phyloP scores from a whole-genome alignment of 768 basidiomycete genomes.

The Rhodosporidiobolus odoratus region DNA sequence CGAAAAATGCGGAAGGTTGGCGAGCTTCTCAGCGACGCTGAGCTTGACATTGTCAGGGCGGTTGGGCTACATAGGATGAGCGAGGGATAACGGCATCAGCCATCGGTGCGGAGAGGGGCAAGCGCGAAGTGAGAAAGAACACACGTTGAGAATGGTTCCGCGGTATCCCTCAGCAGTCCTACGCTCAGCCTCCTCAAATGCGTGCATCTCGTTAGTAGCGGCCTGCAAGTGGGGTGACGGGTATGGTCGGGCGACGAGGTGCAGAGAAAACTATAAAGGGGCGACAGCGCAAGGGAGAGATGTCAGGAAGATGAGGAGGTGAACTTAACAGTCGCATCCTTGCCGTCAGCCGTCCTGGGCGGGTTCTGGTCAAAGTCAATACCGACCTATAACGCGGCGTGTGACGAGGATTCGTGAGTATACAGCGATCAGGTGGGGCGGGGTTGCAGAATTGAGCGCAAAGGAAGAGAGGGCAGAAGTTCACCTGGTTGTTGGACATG shows the following conservation, averaged over 20 bases:
- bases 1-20: background rate
- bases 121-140: background rate
- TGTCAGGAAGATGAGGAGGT: background rate
- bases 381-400: background rate
- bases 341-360: background rate
- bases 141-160: background rate
- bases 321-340: background rate
- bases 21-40: background rate
- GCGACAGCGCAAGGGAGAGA: background rate
- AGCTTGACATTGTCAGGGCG: background rate
- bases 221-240: background rate
- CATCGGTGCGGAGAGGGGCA: background rate
- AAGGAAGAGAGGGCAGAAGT: background rate
- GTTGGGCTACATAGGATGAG: background rate
- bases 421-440: background rate
- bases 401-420: background rate
- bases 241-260: background rate
- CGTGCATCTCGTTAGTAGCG: background rate
- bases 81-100: background rate
- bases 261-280: background rate
- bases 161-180: background rate
- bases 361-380: slow-evolving; percentile 4
- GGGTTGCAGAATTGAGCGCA: background rate
- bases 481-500: background rate
- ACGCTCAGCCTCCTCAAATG: background rate